Evolutionary conservation across 495 filamentous ascomycete genomes (phyloP), one percentile per base, ranked within the genome.

Genomic region (Penicillium psychrofluorescens): DNA sequence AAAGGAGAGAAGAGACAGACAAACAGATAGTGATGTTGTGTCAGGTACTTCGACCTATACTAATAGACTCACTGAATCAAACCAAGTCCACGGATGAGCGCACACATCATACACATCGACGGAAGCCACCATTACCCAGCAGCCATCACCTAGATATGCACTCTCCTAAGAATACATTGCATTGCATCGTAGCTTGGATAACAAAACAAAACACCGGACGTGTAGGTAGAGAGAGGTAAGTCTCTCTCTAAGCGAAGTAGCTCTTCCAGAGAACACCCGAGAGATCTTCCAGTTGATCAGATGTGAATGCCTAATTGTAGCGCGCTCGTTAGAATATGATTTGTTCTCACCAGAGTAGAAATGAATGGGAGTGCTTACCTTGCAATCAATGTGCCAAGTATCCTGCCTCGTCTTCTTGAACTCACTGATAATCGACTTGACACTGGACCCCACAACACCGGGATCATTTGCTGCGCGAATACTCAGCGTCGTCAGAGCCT

Each of bases 331-430:
- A 22, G 22, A 0, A 22, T 22, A 22, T 22, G 22, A 0, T 22
- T 6, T 22, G 22, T 22, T 22, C 4, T 22, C 22, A 3, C 22
- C 22, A 6, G 4, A 22, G 22, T 22, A 22, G 22, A 22, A 22
- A 22, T 22, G 2, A 22, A 22, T 22, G 22, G 22, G 22, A 22
- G 2, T 22, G 56, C 59, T 51, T 58, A 95, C 92, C 86, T 95
- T 97, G 45, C 94, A 84, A 75, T 99, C 92, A 35, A 94, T 88
- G 56, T 86, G 82, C 92, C 92, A 99, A 52, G 91, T 99, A 75
- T 99, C 92, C 66, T 97, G 94, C 63, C 92, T 83, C 39, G 94
- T 97, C 78, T 97, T 99, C 70, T 99, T 99, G 64, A 99, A 99
- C 53, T 99, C 92, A 36, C 89, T 89, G 49, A 99, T 72, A 9